Conservation (phyloP, 2,329 filamentous ascomycete genomes). For the Xylariomycetidae sp. region DNA sequence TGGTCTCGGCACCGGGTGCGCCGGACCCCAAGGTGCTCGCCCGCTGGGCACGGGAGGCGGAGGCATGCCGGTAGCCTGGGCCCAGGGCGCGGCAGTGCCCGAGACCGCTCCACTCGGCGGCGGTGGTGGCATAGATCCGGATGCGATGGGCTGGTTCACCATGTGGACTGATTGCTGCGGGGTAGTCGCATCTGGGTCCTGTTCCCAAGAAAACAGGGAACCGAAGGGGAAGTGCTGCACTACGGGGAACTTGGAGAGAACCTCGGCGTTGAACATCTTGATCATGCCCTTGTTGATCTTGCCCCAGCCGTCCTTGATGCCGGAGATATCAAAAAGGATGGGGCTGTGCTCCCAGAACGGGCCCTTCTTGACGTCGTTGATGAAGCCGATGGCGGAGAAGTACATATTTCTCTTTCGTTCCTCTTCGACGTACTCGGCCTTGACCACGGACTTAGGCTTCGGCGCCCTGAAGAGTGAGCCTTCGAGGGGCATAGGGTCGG, state of each 20-base stretch:
- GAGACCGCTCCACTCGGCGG: conserved; percentile 11
- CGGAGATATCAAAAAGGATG: conserved; percentile 89
- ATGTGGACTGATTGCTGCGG: conserved; percentile 52
- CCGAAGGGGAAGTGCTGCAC: conserved; percentile 94
- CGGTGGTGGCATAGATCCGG: conserved; percentile 22
- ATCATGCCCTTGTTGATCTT: conserved; percentile 99
- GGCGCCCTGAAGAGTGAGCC: conserved; percentile 72
- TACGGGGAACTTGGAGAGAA: conserved; percentile 93
- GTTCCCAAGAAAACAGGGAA: conserved; percentile 72
- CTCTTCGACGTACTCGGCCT: conserved; percentile 57
- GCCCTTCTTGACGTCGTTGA: conserved; percentile 92
- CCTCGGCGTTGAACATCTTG: conserved; percentile 98
- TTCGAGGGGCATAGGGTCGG: conserved; percentile 66
- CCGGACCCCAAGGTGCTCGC: conserved; percentile 17
- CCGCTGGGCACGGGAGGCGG: conserved; percentile 20
- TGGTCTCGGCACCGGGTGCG: conserved; percentile 15
- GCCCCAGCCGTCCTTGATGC: conserved; percentile 88
- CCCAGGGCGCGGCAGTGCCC: conserved; percentile 42
- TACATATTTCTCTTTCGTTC: conserved; percentile 75
- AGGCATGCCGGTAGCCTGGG: conserved; percentile 36
- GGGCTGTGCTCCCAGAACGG: conserved; percentile 98
- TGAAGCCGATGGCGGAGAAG: conserved; percentile 93
- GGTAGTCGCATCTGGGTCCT: conserved; percentile 54
- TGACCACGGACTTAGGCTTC: conserved; percentile 64
- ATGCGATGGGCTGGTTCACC: conserved; percentile 44